A percentile compares a stretch with the other conserved stretches of the same genome.
phyloP scores from a whole-genome alignment of 257 asterid species.

The Nemophila menziesii region DNA sequence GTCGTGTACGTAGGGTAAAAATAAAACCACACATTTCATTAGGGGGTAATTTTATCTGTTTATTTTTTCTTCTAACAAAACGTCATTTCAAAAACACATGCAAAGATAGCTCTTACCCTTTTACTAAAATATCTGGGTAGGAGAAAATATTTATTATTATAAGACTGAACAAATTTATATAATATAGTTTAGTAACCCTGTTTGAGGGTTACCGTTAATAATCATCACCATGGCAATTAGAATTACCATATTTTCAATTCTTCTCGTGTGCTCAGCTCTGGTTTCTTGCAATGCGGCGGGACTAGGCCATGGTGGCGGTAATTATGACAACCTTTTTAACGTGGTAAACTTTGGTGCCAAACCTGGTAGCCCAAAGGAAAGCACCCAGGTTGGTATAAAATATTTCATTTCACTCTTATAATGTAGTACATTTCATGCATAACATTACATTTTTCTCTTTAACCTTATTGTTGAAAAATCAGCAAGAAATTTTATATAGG shows the following conservation, averaged over 20 bases:
- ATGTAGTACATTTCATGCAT: neutral
- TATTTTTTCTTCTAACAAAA: neutral
- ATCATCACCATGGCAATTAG: constrained; percentile 21
- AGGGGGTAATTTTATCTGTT: neutral
- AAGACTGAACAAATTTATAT: neutral
- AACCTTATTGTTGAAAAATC: neutral
- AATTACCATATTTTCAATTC: constrained; percentile 6
- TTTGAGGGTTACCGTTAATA: neutral
- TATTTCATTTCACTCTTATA: neutral
- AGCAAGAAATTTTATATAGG: too few relatives aligned
- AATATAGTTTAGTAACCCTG: neutral
- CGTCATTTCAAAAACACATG: neutral
- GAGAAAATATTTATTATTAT: constrained; percentile 9
- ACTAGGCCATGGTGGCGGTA: constrained; percentile 1
- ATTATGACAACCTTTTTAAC: constrained; percentile 21
- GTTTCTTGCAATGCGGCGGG: constrained; percentile 22
- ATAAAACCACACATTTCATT: neutral
- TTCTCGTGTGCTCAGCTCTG: constrained; percentile 21
- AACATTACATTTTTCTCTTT: too few relatives aligned
- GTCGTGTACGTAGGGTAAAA: constrained; percentile 4
- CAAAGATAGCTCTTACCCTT: constrained; percentile 34
- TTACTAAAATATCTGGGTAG: constrained; percentile 17
- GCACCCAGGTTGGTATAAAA: constrained; percentile 24
- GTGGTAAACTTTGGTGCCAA: constrained; percentile 41
- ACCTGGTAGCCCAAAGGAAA: constrained; percentile 21